phyloP scores from a whole-genome alignment of 2,329 filamentous ascomycete species.

The Colletotrichum somersetense region DNA sequence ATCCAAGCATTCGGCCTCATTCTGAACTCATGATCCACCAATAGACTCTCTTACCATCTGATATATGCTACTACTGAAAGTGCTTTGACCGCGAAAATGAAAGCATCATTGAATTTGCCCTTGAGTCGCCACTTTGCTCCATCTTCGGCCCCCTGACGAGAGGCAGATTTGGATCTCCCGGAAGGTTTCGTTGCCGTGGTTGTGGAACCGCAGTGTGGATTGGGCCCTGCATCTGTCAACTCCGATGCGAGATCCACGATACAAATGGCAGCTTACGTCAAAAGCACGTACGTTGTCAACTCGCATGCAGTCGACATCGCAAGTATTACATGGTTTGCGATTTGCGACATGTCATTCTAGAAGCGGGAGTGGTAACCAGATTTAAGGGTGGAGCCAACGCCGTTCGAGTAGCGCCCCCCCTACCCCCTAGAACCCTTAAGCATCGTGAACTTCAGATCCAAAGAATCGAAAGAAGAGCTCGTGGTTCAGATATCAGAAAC shows the following conservation, averaged over 20 bases:
- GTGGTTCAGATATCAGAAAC: background rate
- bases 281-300: background rate
- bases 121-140: conserved; percentile 7
- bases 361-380: conserved; percentile 22
- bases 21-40: background rate
- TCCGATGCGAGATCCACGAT: background rate
- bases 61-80: too few species aligned
- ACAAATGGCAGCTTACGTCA: background rate
- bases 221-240: background rate
- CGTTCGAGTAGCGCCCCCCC: background rate
- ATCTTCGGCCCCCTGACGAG: background rate
- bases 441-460: conserved; percentile 18
- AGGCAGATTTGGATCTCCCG: conserved; percentile 3
- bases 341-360: background rate
- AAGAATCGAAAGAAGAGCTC: background rate
- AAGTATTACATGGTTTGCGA: background rate
- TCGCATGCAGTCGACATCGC: background rate
- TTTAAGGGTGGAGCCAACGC: conserved; percentile 14
- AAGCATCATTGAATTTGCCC: background rate
- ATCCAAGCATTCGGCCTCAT: background rate
- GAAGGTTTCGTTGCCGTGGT: conserved; percentile 6
- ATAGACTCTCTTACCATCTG: background rate
- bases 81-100: too few species aligned
- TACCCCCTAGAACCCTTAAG: background rate
- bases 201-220: conserved; percentile 5